Evolutionary conservation across 768 basidiomycete genomes (phyloP), one percentile per base, ranked within the genome.

Genomic region (Boletus tylopilopsis): DNA sequence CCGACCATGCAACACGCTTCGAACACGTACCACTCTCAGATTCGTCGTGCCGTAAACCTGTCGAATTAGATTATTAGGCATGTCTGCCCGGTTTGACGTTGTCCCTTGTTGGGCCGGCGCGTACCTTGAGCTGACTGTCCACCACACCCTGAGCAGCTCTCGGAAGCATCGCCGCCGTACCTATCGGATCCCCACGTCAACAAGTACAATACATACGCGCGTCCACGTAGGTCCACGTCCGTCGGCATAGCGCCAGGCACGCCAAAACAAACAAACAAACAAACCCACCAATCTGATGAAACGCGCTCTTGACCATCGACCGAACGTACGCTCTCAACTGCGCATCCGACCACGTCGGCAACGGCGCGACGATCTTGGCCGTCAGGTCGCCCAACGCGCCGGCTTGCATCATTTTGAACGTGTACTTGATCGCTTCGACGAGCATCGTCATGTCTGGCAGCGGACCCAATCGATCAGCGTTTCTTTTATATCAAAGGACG

Each of bases 11-110:
- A 29, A 13, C 29, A 30, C 29, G 12, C 21, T 15, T 16, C 6
- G 9, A 23, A 6, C 40, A 49, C 51, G 25, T 25, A 56, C 48
- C 55, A 57, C 46, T 13, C 51, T 39, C 12, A 57, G 12, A 25
- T 60, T 53, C 23, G 42, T 38, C 9, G 54, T 60, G 8, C 55
- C 59, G 21, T 60, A 60, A 15, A 60, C 46, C 51, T 55, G n/a
- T 11, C 11, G 29, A 29, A 29, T 29, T 12, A 29, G n/a, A n/a
- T n/a, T n/a, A n/a, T n/a, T n/a, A n/a, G n/a, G n/a, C n/a, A n/a
- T n/a, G n/a, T n/a, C n/a, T n/a, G n/a, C n/a, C n/a, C n/a, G n/a
- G n/a, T n/a, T n/a, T n/a, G n/a, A 13, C 29, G 29, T 30, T 30
- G 4, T 13, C 29, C 6, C 13, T 10, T 13, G 29, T 30, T 29